phyloP scores from a whole-genome alignment of 257 asterid genomes.

The Haberlea rhodopensis region DNA sequence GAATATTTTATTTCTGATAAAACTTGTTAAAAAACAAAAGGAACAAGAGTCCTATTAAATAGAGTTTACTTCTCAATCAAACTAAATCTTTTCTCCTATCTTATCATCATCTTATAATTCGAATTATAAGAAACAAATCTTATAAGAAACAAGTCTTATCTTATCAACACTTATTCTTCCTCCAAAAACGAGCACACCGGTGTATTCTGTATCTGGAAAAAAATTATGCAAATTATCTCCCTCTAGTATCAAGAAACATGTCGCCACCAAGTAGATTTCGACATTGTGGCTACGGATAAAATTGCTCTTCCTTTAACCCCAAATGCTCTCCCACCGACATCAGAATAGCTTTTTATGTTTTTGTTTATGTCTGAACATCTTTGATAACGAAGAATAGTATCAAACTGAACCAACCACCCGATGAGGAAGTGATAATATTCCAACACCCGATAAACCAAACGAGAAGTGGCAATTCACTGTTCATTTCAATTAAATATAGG shows the following conservation, averaged over 20 bases:
- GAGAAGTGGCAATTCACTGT: too few species aligned
- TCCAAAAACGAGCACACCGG: slow-evolving; percentile 6
- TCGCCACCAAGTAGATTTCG: slow-evolving; percentile 35
- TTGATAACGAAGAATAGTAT: slow-evolving; percentile 12
- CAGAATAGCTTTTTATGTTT: slow-evolving; percentile 31
- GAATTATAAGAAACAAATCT: too few species aligned
- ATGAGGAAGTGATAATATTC: slow-evolving; percentile 35
- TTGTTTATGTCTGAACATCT: slow-evolving; percentile 26
- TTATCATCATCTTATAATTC: too few species aligned
- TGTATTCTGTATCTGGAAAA: neutral
- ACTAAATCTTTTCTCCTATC: too few species aligned
- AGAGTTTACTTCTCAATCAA: too few species aligned
- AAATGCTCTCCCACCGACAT: slow-evolving; percentile 37
- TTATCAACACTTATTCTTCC: slow-evolving; percentile 26
- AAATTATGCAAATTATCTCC: slow-evolving; percentile 36
- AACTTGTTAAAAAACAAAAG: too few species aligned
- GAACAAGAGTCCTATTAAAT: too few species aligned
- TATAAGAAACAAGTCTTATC: too few species aligned
- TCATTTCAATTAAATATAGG: too few species aligned
- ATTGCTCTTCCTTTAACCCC: slow-evolving; percentile 32
- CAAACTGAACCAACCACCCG: slow-evolving; percentile 38
- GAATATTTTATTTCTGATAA: too few species aligned
- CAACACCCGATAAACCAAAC: too few species aligned
- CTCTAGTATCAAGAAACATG: slow-evolving; percentile 39
- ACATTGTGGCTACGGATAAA: slow-evolving; percentile 29